Conservation (phyloP, 768 basidiomycete genomes). For the Russula foetens region DNA sequence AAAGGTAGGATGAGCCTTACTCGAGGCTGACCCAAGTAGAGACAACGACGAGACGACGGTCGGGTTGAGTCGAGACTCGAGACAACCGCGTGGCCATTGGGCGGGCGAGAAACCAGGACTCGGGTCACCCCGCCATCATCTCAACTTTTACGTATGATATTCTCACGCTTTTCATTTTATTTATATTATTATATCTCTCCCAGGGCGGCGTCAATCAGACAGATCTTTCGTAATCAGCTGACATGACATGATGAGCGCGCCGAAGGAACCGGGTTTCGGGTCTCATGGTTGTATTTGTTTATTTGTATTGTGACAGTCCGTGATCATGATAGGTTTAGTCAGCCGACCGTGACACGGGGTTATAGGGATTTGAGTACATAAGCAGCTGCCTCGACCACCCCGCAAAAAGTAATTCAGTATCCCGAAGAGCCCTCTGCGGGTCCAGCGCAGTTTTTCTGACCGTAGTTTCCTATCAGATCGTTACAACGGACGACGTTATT, state of each 20-base stretch:
- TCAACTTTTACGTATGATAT: neutral
- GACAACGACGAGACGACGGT: constrained; percentile 2
- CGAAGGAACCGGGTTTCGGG: neutral
- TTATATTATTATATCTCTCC: neutral
- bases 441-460: neutral
- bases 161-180: neutral
- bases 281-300: no score
- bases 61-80: neutral
- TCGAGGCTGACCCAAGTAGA: constrained; percentile 4
- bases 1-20: neutral
- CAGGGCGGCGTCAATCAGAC: neutral
- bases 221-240: neutral
- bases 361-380: constrained; percentile 7
- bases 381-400: constrained; percentile 1
- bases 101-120: neutral
- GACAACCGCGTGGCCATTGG: constrained; percentile 6
- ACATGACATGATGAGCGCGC: constrained; percentile 2
- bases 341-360: neutral
- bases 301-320: neutral
- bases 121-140: neutral
- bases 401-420: constrained; percentile 4
- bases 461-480: neutral
- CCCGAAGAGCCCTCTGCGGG: neutral
- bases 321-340: neutral
- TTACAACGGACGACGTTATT: neutral